A percentile compares a stretch with the other conserved stretches of the same genome.
phyloP scores from a whole-genome alignment of 2,329 filamentous ascomycete genomes.

The Alternaria sp. region DNA sequence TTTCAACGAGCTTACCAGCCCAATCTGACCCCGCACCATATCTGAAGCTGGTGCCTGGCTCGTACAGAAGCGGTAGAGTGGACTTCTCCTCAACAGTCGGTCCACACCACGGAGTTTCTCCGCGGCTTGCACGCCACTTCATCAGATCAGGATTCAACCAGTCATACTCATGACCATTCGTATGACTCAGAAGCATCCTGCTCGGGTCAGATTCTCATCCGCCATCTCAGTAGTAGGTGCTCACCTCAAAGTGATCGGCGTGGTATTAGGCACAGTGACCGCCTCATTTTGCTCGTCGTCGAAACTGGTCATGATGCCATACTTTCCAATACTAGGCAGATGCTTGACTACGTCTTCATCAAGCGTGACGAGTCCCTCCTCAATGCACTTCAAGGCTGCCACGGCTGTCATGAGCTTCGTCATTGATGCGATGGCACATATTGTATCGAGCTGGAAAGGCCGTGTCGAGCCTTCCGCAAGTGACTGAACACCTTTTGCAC shows the following conservation, averaged over 20 bases:
- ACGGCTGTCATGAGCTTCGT: conserved; percentile 45
- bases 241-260: conserved; percentile 55
- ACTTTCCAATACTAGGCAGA: conserved; percentile 46
- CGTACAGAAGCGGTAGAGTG: conserved; percentile 63
- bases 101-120: conserved; percentile 57
- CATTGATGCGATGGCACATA: conserved; percentile 58
- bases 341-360: conserved; percentile 29
- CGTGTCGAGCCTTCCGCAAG: conserved; percentile 8
- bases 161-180: conserved; percentile 56
- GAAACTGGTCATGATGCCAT: conserved; percentile 39
- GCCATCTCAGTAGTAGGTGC: background rate
- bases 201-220: background rate
- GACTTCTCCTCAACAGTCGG: conserved; percentile 57
- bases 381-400: conserved; percentile 32
- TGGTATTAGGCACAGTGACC: conserved; percentile 43
- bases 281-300: conserved; percentile 27
- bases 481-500: conserved; percentile 10
- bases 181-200: conserved; percentile 57
- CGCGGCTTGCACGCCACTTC: conserved; percentile 43
- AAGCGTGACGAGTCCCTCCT: conserved; percentile 33
- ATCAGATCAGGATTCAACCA: conserved; percentile 56
- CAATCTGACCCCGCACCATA: conserved; percentile 61
- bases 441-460: conserved; percentile 22
- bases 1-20: conserved; percentile 56
- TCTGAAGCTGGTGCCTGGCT: conserved; percentile 67